Evolutionary conservation across 768 basidiomycete species (phyloP).

Genomic region (Tephrocybe rancida): DNA sequence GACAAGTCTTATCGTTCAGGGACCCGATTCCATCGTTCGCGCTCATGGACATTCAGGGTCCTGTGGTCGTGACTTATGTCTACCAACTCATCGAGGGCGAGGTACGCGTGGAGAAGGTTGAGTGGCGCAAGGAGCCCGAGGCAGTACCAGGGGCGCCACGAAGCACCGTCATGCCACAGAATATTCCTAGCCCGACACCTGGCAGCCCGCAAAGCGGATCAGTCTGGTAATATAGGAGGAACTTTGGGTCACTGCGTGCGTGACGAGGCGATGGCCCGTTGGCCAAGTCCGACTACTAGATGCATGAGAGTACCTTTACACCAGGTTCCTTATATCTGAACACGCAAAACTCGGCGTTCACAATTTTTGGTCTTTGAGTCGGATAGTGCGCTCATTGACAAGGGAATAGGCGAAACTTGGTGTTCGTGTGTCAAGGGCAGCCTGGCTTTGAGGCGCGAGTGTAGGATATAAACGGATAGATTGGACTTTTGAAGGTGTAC

Average conservation of each 20-base stretch:
- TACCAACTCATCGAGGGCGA: constrained; percentile 95
- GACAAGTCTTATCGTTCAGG: constrained; percentile 42
- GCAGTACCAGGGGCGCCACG: constrained; percentile 37
- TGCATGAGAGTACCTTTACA: too few relatives aligned
- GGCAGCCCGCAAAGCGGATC: constrained; percentile 21
- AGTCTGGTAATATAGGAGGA: constrained; percentile 15
- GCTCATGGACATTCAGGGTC: constrained; percentile 96
- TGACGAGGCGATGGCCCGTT: too few relatives aligned
- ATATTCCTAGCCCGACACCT: constrained; percentile 42
- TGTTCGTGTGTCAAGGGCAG: too few relatives aligned
- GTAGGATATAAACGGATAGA: too few relatives aligned
- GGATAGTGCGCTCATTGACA: too few relatives aligned
- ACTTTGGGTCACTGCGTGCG: neutral
- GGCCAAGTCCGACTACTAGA: too few relatives aligned
- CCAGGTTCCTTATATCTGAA: too few relatives aligned
- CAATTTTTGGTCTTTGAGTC: too few relatives aligned
- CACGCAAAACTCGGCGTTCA: too few relatives aligned
- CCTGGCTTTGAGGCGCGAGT: too few relatives aligned
- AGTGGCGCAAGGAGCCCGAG: constrained; percentile 70
- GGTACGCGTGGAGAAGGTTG: constrained; percentile 91
- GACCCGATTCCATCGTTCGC: constrained; percentile 94
- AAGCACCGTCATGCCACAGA: constrained; percentile 51
- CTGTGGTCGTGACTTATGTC: constrained; percentile 96
- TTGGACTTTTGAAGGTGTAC: too few relatives aligned
- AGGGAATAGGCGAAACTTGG: too few relatives aligned